Percentiles rank a stretch among this genome's conserved stretches.
phyloP scores from a whole-genome alignment of 192 early-diverging fungal species.

The Coemansia erecta region DNA sequence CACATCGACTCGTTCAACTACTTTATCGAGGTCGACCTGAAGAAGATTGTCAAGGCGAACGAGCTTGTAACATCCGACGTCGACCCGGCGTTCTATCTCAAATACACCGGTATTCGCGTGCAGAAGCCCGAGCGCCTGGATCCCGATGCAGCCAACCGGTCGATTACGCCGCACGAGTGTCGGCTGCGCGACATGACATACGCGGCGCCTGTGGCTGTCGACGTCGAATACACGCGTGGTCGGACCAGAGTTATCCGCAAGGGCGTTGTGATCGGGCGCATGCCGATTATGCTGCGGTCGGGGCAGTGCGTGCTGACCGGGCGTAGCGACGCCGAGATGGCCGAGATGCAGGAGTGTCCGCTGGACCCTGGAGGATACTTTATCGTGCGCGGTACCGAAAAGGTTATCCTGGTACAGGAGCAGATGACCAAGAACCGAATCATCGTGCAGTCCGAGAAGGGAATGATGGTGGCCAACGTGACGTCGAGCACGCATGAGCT shows the following conservation, averaged over 20 bases:
- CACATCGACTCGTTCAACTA: conserved; percentile 99
- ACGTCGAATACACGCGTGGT: conserved; percentile 89
- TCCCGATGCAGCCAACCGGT: conserved; percentile 63
- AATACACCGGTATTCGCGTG: conserved; percentile 88
- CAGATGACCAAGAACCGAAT: conserved; percentile 99
- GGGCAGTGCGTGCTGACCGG: conserved; percentile 78
- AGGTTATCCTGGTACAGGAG: conserved; percentile 97
- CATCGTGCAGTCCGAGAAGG: conserved; percentile 87
- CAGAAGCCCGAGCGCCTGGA: conserved; percentile 79
- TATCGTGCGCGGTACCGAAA: conserved; percentile 93
- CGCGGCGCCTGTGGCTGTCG: conserved; percentile 86
- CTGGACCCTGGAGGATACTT: conserved; percentile 98
- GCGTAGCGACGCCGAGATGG: conserved; percentile 79
- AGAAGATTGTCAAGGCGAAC: conserved; percentile 93
- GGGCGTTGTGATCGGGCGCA: conserved; percentile 81
- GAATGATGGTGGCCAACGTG: conserved; percentile 79
- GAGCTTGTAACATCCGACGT: conserved; percentile 87
- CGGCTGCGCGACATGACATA: conserved; percentile 95
- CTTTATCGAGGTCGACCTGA: conserved; percentile 92
- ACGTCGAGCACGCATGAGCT: conserved; percentile 89
- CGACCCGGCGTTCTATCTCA: conserved; percentile 89
- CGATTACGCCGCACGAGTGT: conserved; percentile 93
- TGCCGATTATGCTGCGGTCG: conserved; percentile 96
- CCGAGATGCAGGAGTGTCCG: conserved; percentile 88
- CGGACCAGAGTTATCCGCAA: conserved; percentile 75